A percentile compares a stretch with the other conserved stretches of the same genome.
These are phyloP conservation scores for Trypanosoma theileri DNA, from an alignment of 208 protist genomes.

Conservation along the genomic window DNA sequence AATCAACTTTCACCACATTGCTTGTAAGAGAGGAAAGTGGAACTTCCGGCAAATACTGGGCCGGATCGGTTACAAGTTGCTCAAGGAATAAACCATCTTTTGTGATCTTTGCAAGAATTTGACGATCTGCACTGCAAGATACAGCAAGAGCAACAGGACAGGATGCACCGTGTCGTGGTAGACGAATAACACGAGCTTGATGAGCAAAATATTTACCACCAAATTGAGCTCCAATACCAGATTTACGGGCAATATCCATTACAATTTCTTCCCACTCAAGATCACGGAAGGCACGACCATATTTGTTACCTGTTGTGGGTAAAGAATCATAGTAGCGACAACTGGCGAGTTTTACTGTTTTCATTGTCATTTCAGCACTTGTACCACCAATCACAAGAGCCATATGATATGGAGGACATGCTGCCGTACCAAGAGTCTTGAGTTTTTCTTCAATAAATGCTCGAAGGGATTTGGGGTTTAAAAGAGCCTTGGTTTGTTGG, in stretches of 20 bases:
- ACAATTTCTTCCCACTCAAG: constrained; percentile 93
- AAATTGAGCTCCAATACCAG: constrained; percentile 96
- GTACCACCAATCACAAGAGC: constrained; percentile 97
- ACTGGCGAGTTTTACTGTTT: constrained; percentile 96
- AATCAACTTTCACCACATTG: constrained; percentile 81
- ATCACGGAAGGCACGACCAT: constrained; percentile 95
- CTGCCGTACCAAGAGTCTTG: constrained; percentile 94
- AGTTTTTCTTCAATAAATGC: constrained; percentile 95
- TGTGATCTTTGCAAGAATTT: constrained; percentile 95
- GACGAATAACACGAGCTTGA: constrained; percentile 93
- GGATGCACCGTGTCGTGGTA: constrained; percentile 89
- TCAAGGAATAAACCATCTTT: constrained; percentile 94
- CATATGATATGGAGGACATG: constrained; percentile 98
- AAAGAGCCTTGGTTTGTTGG: constrained; percentile 96
- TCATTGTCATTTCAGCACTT: constrained; percentile 96
- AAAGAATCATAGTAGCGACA: constrained; percentile 95
- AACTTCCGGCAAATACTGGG: constrained; percentile 92
- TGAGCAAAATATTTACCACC: constrained; percentile 97
- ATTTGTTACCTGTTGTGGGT: constrained; percentile 91
- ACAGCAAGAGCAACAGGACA: constrained; percentile 96
- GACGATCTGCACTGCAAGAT: constrained; percentile 96
- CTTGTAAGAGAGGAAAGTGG: constrained; percentile 32
- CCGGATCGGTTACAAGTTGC: constrained; percentile 91
- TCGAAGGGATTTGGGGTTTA: constrained; percentile 92
- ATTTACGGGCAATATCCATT: constrained; percentile 81